Conservation (phyloP, 2,329 filamentous ascomycete species). For the Fusarium caatingaense region DNA sequence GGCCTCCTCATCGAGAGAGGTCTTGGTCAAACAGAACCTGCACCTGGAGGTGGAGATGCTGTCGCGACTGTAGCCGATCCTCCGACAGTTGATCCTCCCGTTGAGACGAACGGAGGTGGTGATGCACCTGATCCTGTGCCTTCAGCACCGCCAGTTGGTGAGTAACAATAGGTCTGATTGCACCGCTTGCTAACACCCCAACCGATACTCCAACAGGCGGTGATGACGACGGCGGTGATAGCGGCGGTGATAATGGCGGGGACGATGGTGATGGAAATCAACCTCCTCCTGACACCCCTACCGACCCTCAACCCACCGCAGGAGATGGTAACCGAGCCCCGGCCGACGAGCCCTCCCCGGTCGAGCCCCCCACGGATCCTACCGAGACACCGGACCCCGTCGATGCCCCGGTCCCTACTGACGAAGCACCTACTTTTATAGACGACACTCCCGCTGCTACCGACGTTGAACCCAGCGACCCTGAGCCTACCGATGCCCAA, state of each 20-base stretch:
- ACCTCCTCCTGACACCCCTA: not conserved
- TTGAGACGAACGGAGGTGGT: not conserved
- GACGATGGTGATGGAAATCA: not conserved
- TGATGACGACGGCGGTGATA: not conserved
- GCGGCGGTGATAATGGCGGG: not conserved
- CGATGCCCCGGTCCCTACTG: not conserved
- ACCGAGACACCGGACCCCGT: not conserved
- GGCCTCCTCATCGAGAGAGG: constrained; percentile 2
- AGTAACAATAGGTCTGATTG: not conserved
- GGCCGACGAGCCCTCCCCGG: not conserved
- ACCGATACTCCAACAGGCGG: not conserved
- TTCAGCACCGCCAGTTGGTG: not conserved
- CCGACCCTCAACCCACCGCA: not conserved
- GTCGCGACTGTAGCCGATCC: constrained; percentile 7
- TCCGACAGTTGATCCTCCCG: not conserved
- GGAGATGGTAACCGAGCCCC: not conserved
- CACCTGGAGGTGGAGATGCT: not conserved
- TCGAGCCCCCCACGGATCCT: not conserved
- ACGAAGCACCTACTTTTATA: not conserved
- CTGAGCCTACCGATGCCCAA: not conserved
- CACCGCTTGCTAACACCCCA: not conserved
- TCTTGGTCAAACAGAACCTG: not conserved
- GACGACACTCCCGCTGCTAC: not conserved
- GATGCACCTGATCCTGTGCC: not conserved
- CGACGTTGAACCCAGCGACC: not conserved